Evolutionary conservation across 169 alveolate species (phyloP), one percentile per base, ranked within the genome.

Genomic region (Cryptosporidium viatorum): DNA sequence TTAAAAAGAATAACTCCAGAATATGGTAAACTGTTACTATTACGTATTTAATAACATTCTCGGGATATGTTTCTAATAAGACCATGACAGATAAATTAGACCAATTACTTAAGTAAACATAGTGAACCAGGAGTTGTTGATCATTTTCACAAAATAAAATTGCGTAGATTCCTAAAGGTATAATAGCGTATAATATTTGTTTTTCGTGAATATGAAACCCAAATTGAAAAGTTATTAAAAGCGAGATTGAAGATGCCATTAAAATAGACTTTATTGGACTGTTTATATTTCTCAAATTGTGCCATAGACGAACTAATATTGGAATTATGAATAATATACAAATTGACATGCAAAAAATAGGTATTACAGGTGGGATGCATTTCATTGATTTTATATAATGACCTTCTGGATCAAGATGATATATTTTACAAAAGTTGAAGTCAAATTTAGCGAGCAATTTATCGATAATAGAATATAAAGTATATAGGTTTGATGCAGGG

Each of bases 401-500:
- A 1, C 86, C 86, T 2, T 73, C 70, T 73, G 60, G 71, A 35
- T 73, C 86, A 51, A 59, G 26, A 37, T 51, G 18, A 43, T 59
- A 18, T 7, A 31, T 18, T 10, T 33, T 33, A 41, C 86, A 73
- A 55, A 55, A 29, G 31, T 18, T 33, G 0, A 41, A 31, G 16
- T 52, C 16, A 37, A 52, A 58, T 23, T 59, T 73, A 4, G 86
- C 71, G 3, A 73, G 59, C 0, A 58, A 6, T n/a, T 73, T 73
- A 33, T 73, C 86, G 16, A 21, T 16, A 9, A 59, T 23, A 6
- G 86, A 70, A 91, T 85, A 93, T 21, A 89, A 26, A 10, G 95
- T 92, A 92, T 94, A 93, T 85, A 86, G 50, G 91, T 93, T 93
- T 21, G 94, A 91, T 21, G 95, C 95, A 93, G 94, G 93, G 85